phyloP scores from a whole-genome alignment of 78 protist genomes.

The Paulinella micropora region DNA sequence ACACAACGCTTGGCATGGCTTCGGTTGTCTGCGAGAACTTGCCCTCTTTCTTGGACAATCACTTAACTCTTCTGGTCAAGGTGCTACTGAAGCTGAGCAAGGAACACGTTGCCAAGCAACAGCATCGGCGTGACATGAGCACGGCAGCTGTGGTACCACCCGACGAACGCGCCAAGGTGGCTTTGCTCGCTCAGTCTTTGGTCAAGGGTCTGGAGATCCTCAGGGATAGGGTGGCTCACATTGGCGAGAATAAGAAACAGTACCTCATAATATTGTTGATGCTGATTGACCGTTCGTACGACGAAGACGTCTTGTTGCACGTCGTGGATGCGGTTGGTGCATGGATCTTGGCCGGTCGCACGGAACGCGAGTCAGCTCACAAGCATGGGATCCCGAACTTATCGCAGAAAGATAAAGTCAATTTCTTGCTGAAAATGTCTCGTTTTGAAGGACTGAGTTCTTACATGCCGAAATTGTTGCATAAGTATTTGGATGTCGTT shows the following conservation, averaged over 20 bases:
- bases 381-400: neutral
- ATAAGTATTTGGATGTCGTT: no score
- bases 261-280: constrained; percentile 3
- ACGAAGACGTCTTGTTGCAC: constrained; percentile 25
- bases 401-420: constrained; percentile 32
- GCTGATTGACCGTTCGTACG: constrained; percentile 26
- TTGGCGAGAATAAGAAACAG: constrained; percentile 30
- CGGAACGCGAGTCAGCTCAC: no score
- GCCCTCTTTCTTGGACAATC: neutral
- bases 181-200: neutral
- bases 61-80: neutral
- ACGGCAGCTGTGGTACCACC: neutral
- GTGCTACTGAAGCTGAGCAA: neutral
- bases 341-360: no score
- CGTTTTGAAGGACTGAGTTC: constrained; percentile 24
- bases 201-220: neutral
- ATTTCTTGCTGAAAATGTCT: constrained; percentile 30
- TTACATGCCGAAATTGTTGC: no score
- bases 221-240: neutral
- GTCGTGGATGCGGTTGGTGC: neutral
- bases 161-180: neutral
- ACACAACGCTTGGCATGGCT: no score
- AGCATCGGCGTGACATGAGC: neutral
- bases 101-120: neutral
- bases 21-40: no score